Evolutionary conservation across 2,329 filamentous ascomycete species (phyloP).

Genomic region (Fusarium sp.): DNA sequence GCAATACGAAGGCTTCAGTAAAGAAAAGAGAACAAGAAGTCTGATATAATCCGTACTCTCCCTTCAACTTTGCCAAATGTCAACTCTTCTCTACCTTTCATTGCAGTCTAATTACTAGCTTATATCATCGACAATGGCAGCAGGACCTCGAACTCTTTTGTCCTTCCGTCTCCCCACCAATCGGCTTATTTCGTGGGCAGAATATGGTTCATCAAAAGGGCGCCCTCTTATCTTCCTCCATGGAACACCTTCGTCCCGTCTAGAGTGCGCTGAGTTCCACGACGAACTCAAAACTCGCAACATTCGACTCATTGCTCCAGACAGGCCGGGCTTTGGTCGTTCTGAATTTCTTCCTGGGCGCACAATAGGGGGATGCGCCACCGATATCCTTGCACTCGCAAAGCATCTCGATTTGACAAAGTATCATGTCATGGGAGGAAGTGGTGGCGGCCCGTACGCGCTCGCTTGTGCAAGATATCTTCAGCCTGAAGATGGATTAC

Average conservation of each 20-base stretch:
- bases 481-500: not conserved
- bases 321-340: not conserved
- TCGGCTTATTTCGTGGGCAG: not conserved
- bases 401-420: not conserved
- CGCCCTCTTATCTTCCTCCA: not conserved
- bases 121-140: not conserved
- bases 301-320: not conserved
- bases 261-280: not conserved
- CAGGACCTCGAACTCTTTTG: not conserved
- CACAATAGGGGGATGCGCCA: not conserved
- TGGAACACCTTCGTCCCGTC: not conserved
- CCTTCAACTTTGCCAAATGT: no score
- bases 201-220: not conserved
- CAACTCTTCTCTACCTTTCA: not conserved
- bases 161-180: not conserved
- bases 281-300: not conserved
- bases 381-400: not conserved
- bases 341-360: not conserved
- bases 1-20: not conserved
- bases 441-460: not conserved
- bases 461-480: not conserved
- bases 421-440: not conserved
- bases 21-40: not conserved
- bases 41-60: not conserved
- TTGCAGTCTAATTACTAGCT: accelerated